A percentile compares a stretch with the other conserved stretches of the same genome.
Evolutionary conservation across 352 stramenopile genomes (phyloP).

Genomic region (Globisporangium nodosum): DNA sequence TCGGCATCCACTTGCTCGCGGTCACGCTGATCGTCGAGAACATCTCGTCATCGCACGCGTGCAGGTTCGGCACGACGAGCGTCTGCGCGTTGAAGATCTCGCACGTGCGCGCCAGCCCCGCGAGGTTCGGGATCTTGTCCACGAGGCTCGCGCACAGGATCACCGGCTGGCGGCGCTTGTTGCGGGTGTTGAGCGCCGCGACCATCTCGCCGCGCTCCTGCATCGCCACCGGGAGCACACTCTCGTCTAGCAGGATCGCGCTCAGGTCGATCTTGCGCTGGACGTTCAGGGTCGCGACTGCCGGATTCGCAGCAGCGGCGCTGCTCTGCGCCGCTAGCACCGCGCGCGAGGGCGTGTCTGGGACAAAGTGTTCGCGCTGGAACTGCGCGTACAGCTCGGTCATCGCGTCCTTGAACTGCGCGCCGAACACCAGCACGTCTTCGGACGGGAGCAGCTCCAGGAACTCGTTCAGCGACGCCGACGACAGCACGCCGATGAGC

Average conservation of each 20-base stretch:
- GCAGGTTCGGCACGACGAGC: constrained; percentile 87
- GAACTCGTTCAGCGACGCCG: constrained; percentile 65
- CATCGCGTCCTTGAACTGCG: constrained; percentile 61
- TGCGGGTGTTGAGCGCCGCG: constrained; percentile 36
- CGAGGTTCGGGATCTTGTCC: constrained; percentile 95
- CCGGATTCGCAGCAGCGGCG: not conserved
- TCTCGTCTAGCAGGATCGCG: constrained; percentile 55
- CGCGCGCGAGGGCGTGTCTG: constrained; percentile 11
- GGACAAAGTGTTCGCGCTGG: constrained; percentile 53
- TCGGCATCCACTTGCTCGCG: constrained; percentile 93
- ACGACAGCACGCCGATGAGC: constrained; percentile 61
- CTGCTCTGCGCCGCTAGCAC: not conserved
- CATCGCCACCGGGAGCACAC: constrained; percentile 47
- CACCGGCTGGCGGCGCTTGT: constrained; percentile 47
- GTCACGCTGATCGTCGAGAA: constrained; percentile 92
- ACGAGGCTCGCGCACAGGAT: constrained; percentile 87
- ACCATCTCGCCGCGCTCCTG: constrained; percentile 19
- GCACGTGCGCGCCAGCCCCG: constrained; percentile 89
- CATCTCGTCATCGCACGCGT: constrained; percentile 77
- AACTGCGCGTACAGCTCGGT: constrained; percentile 71
- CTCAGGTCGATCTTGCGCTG: constrained; percentile 80
- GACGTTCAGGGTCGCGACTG: constrained; percentile 22
- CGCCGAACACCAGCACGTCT: constrained; percentile 43
- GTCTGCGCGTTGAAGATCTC: constrained; percentile 93
- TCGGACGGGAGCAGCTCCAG: constrained; percentile 61